Percentiles rank a stretch among this genome's conserved stretches.
These are phyloP conservation scores for Amanita rimosa DNA, from an alignment of 768 basidiomycete species.

Conservation along the genomic window DNA sequence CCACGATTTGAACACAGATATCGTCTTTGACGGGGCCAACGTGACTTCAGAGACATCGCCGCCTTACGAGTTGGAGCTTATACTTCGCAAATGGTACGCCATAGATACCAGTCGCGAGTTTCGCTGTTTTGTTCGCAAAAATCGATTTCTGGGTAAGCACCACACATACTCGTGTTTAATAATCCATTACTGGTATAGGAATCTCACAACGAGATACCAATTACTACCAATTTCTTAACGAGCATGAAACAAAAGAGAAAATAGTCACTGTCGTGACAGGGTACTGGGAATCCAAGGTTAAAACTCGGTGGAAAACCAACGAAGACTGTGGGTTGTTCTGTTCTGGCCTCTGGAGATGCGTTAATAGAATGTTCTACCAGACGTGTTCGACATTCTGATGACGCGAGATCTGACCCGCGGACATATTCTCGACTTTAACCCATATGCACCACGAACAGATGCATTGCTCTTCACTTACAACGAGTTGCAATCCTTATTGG, in stretches of 20 bases:
- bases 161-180: background rate
- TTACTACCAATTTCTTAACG: conserved; percentile 79
- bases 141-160: conserved; percentile 58
- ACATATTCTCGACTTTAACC: conserved; percentile 88
- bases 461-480: conserved; percentile 77
- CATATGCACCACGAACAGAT: conserved; percentile 81
- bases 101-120: conserved; percentile 79
- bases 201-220: conserved; percentile 85
- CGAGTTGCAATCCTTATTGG: conserved; percentile 42
- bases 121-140: conserved; percentile 79
- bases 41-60: conserved; percentile 3
- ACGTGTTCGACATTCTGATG: conserved; percentile 78
- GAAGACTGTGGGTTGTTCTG: conserved; percentile 48
- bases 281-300: conserved; percentile 66
- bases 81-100: conserved; percentile 84
- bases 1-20: conserved; percentile 55
- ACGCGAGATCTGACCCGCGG: conserved; percentile 68
- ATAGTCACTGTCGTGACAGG: conserved; percentile 38
- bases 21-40: conserved; percentile 53
- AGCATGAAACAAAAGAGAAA: conserved; percentile 36
- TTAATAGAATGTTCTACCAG: conserved; percentile 25
- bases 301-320: conserved; percentile 41
- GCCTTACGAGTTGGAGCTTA: conserved; percentile 64
- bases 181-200: conserved; percentile 27
- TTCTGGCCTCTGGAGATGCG: background rate